Base-by-base conservation (phyloP, 1,284 basidiomycete species). In the Microbotryomycetes sp. region DNA sequence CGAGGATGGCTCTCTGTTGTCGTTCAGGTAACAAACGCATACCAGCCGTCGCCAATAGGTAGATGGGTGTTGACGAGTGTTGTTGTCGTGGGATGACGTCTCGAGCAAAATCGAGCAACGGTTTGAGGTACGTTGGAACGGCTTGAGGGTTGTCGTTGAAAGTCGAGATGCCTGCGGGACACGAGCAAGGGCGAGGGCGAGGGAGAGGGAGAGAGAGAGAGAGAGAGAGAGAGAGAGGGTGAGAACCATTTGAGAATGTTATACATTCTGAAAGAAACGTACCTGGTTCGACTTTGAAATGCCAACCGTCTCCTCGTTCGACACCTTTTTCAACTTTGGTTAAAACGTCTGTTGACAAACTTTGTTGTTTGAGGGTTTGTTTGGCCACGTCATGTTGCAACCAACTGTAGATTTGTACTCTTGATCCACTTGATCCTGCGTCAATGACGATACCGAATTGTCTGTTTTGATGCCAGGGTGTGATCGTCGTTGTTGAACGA, bases 331-430 rank as follows among this genome's bases (percentile, higher is more conserved):
- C 92, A 22, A 98, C 89, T 69, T 84, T 84, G 26, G 91, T 92
- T 28, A 97, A 77, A 12, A 75, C 73, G 19, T 74, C 74, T 19
- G 72, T 62, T 9, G 55, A 65, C 16, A 72, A 54, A n/a, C 71
- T 71, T 23, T 68, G 64, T 25, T 49, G 59, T 61, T 67, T 52
- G 70, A 73, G 50, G 70, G 74, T 48, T 73, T 72, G 69, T 62
- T 32, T 65, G 12, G 69, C 71, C 71, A 77, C 52, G 65, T 70
- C 66, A 65, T 74, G 64, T 58, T 76, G 69, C 31, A 74, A 9
- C 94, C 94, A 98, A 73, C 89, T 92, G 80, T 98, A 98, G 69
- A 98, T 91, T 77, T 96, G 93, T 52, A 97, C 81, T 54, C 96
- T 82, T 6, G 93, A 97, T 42, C 94, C 94, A 14, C 92, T 97